Base-by-base conservation (phyloP, 1,284 basidiomycete genomes). In the Cutaneotrichosporon sp. region DNA sequence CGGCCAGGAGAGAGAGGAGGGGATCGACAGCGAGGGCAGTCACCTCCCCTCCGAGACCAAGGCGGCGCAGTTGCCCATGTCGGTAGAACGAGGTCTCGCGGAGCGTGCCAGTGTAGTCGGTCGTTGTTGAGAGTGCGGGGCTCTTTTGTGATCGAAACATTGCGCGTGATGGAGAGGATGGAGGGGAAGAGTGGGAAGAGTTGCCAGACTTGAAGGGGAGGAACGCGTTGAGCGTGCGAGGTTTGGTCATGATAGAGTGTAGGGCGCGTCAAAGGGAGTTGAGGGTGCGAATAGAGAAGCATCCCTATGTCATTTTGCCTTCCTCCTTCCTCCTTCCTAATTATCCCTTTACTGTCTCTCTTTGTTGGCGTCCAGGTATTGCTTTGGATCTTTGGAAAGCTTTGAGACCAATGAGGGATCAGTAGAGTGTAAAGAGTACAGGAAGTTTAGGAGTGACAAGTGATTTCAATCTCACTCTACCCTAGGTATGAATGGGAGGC, bases 21-120 rank as follows among this genome's bases (percentile, higher is more conserved):
- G 91, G 88, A 70, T 94, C 90, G 57, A 87, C 82, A 4, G 89
- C 87, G 49, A 89, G 73, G 1, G 86, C 82, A 3, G 84, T 85
- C 56, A 89, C 77, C 70, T 90, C 84, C 42, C 86, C 80, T 16
- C 70, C 71, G 42, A 79, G 65, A 10, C 78, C 78, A 18, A 80
- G 69, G 4, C 71, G 66, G n/a, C 77, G 72, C 4, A 80, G 70
- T 52, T 79, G 76, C 21, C 79, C 79, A 70, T 76, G 75, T 58
- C 76, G 74, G 68, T 79, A 81, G 69, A 78, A 79, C 0, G 74
- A 72, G 4, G 67, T 69, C 61, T 80, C 78, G 61, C 73, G 70
- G 6, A 81, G 75, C 36, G 75, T 73, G 46, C 72, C 74, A 42
- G 79, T 79, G 57, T 68, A 80, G 69, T 81, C 79, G 16, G 73